Evolutionary conservation across 805 yeast species (phyloP).

Genomic region (Kuraishia piskuri): DNA sequence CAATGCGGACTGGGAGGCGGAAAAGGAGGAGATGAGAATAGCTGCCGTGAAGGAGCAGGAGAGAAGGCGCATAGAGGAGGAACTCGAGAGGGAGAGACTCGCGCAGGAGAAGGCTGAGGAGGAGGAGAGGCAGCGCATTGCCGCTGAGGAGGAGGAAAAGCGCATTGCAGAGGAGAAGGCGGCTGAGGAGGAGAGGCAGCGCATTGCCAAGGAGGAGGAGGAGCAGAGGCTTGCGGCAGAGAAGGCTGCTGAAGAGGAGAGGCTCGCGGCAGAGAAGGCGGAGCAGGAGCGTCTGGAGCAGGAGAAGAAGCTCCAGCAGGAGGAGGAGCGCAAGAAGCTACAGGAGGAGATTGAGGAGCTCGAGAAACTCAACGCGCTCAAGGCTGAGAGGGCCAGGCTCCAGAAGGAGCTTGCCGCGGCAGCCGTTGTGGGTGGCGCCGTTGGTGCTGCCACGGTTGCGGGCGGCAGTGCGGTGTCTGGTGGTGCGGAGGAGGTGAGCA

Average conservation of each 20-base stretch:
- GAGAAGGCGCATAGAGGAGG: constrained; percentile 28
- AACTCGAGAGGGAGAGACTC: constrained; percentile 28
- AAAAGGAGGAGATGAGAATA: constrained; percentile 33
- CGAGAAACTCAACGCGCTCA: constrained; percentile 25
- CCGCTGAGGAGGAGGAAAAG: constrained; percentile 16
- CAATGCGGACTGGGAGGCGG: constrained; percentile 33
- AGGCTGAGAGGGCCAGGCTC: constrained; percentile 24
- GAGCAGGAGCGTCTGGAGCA: constrained; percentile 11
- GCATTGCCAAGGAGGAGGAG: constrained; percentile 16
- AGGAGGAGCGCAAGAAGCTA: constrained; percentile 25
- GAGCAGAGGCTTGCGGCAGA: constrained; percentile 8
- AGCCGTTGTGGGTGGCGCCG: constrained; percentile 11
- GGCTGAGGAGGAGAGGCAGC: constrained; percentile 11
- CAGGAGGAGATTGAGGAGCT: constrained; percentile 24
- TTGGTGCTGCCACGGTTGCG: constrained; percentile 10
- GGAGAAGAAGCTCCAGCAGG: constrained; percentile 21
- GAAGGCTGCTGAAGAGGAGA: constrained; percentile 24
- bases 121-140: constrained; percentile 22
- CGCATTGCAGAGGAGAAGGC: constrained; percentile 10
- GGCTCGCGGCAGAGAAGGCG: constrained; percentile 23
- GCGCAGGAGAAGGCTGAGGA: constrained; percentile 29
- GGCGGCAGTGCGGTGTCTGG: constrained; percentile 13
- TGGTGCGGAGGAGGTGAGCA: constrained; percentile 12
- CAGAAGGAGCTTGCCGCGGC: constrained; percentile 21
- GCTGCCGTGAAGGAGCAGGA: constrained; percentile 39